Percentiles rank a stretch among this genome's conserved stretches.
These are phyloP conservation scores for Carex littledalei DNA, from an alignment of 176 grass and related monocot genomes.

Conservation along the genomic window DNA sequence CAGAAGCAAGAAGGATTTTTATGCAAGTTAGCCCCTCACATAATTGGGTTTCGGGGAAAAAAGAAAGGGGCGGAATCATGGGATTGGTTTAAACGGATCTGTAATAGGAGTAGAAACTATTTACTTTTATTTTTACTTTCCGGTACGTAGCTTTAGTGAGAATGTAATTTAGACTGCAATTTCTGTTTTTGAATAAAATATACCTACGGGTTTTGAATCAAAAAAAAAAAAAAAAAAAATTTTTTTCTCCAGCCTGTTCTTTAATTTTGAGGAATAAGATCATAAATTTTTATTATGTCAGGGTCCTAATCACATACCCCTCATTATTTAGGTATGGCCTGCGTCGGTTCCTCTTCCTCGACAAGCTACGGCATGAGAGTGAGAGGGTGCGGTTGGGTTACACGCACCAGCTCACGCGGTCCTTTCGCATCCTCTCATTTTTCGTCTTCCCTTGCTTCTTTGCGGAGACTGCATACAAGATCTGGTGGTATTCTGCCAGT, in stretches of 20 bases:
- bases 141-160: too few species aligned
- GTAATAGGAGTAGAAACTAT: too few species aligned
- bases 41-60: too few species aligned
- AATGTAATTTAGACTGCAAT: too few species aligned
- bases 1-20: too few species aligned
- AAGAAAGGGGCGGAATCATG: too few species aligned
- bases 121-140: too few species aligned
- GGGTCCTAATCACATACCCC: background rate
- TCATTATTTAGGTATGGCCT: conserved; percentile 36
- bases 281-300: background rate
- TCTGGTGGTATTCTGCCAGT: conserved; percentile 75
- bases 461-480: conserved; percentile 71
- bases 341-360: conserved; percentile 73
- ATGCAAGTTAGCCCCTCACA: too few species aligned
- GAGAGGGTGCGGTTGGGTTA: conserved; percentile 52
- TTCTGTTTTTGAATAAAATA: too few species aligned
- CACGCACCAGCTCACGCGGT: conserved; percentile 51
- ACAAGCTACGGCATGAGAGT: conserved; percentile 56
- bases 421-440: conserved; percentile 67
- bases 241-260: background rate
- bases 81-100: too few species aligned
- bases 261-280: background rate
- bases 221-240: too few species aligned
- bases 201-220: too few species aligned
- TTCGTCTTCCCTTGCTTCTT: conserved; percentile 76